phyloP scores from a whole-genome alignment of 1,139 yeast genomes.

The Schwanniomyces etchellsii region DNA sequence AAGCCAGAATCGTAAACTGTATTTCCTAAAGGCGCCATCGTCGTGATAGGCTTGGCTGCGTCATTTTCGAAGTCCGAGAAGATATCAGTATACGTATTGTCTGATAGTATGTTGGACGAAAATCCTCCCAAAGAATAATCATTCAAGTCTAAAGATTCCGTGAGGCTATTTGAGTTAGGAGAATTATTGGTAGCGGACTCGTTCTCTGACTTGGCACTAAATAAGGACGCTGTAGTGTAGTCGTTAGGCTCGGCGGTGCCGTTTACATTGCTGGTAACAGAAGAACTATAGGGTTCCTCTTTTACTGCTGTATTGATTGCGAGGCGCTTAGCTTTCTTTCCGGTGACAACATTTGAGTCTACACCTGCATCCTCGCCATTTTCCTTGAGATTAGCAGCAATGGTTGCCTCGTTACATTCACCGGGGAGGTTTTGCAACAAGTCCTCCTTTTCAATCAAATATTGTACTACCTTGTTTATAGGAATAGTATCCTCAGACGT shows the following conservation, averaged over 20 bases:
- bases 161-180: slow-evolving; percentile 4
- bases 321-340: too few species aligned
- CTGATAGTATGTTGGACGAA: slow-evolving; percentile 10
- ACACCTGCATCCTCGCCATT: background rate
- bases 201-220: slow-evolving; percentile 1
- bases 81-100: slow-evolving; percentile 1
- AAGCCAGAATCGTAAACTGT: background rate
- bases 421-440: slow-evolving; percentile 30
- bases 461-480: slow-evolving; percentile 45
- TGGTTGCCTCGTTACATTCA: background rate
- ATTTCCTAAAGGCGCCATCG: background rate
- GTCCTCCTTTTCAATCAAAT: slow-evolving; percentile 34
- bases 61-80: slow-evolving; percentile 21
- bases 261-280: background rate
- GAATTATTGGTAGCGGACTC: slow-evolving; percentile 1
- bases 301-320: background rate
- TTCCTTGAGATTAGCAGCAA: background rate
- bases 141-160: slow-evolving; percentile 9
- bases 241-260: background rate
- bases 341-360: background rate
- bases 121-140: slow-evolving; percentile 18
- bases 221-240: slow-evolving; percentile 2
- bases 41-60: slow-evolving; percentile 7
- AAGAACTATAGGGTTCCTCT: background rate
- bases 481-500: slow-evolving; percentile 25